Base-by-base conservation (phyloP, 768 basidiomycete genomes). In the Naganishia antarctica region DNA sequence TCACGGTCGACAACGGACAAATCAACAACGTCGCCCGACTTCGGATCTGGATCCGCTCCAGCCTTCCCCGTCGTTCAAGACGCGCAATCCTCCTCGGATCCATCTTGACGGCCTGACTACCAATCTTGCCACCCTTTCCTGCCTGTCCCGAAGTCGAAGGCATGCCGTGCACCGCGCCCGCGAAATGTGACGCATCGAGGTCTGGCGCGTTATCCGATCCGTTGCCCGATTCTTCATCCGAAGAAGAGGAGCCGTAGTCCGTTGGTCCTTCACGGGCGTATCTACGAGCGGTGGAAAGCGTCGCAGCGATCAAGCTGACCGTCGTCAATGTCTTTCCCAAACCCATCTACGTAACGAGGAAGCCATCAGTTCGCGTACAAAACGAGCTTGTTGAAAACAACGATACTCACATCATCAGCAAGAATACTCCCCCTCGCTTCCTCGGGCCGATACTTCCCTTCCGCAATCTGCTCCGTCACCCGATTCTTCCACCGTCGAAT, bases 301-400 rank as follows among this genome's bases (percentile, higher is more conserved):
- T 98, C 29, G 88, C 84, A 12, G 91, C 92, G 57, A 99, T 87
- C 53, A 99, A 82, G 16, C 94, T 89, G 26, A 98, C 89, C 66
- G 93, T 90, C 31, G 91, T 90, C 59, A 98, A 91, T 0, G 94
- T 98, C 79, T 98, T 98, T 18, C 94, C 94, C 29, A 99, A 84
- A 70, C 94, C 94, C 93, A 96, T 97, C 92, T 96, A 70, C 9
- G 40, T 26, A n/a, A 37, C 18, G 21, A 4, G 43, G n/a, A 1
- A 5, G 40, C 25, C 16, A 43, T 69, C 66, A 70, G 31, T 23
- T 13, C 3, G 9, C 61, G 46, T 3, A 28, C 60, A 37, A 34
- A 16, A 23, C 5, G 11, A 18, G 34, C 16, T 41, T 44, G 18
- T 16, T 4, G 34, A 13, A 3, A 23, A 12, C 46, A 21, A 1